Base-by-base conservation (phyloP, 139 green algal species). In the Eudorina sp. region DNA sequence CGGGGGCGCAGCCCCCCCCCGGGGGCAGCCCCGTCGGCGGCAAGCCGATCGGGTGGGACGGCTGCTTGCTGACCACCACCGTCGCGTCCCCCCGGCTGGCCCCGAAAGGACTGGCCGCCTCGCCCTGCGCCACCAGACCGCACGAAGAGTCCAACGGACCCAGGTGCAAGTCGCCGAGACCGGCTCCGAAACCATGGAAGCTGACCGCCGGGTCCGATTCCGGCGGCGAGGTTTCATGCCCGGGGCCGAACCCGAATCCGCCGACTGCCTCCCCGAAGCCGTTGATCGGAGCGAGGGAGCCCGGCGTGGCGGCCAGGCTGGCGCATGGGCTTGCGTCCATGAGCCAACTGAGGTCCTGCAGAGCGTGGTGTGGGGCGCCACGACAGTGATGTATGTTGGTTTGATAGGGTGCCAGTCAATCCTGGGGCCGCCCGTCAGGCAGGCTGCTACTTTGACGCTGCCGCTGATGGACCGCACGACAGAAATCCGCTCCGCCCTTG, bases 291-390 rank as follows among this genome's bases (percentile, higher is more conserved):
- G 21, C 27, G 4, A 77, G 19, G 43, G n/a, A 58, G 14, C 64
- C 31, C 29, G 81, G 64, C 8, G 62, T n/a, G 7, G n/a, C 80
- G 11, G 60, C 81, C 4, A 87, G 31, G 64, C 62, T 79, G 31
- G 62, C 29, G 62, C 48, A 77, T 14, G 81, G 81, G 1, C 45
- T 69, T 31, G 45, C 46, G 64, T 78, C 81, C 62, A 87, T 16
- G 7, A 87, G 81, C 45, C 62, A 87, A 45, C 64, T 79, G 43
- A 87, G 66, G 81, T 87, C 81, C 81, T 87, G 46, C 4, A 38
- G 18, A 58, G 58, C 69, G n/a, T n/a, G n/a, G n/a, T n/a, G n/a
- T n/a, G n/a, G n/a, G n/a, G n/a, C n/a, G n/a, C n/a, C n/a, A n/a
- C n/a, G 64, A 21, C 19, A 73, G 64, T 31, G 64, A 43, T 58